These are phyloP conservation scores for Teunomyces gatunensis DNA, from an alignment of 805 yeast species.

Conservation along the genomic window DNA sequence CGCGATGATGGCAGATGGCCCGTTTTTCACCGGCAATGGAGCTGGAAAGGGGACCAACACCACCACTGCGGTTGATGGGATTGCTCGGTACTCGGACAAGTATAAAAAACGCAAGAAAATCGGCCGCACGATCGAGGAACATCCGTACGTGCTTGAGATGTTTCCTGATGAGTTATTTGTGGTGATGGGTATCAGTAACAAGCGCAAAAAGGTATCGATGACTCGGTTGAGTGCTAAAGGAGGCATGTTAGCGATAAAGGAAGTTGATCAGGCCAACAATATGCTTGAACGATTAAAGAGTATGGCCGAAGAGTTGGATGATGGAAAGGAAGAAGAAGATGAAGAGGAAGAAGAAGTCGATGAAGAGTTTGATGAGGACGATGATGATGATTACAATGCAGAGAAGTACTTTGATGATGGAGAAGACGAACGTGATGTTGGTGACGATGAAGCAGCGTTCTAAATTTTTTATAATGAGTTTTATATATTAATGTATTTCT, in stretches of 20 bases:
- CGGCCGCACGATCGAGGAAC: slow-evolving; percentile 72
- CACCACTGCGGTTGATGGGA: slow-evolving; percentile 51
- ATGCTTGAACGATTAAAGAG: slow-evolving; percentile 42
- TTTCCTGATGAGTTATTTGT: slow-evolving; percentile 77
- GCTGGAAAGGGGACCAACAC: slow-evolving; percentile 7
- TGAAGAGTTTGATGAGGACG: slow-evolving; percentile 70
- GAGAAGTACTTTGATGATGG: slow-evolving; percentile 76
- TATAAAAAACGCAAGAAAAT: slow-evolving; percentile 69
- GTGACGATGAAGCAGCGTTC: slow-evolving; percentile 71
- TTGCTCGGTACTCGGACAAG: slow-evolving; percentile 78
- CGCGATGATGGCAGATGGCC: slow-evolving; percentile 57
- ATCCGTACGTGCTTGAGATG: slow-evolving; percentile 67
- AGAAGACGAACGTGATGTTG: slow-evolving; percentile 61
- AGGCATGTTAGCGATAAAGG: slow-evolving; percentile 27
- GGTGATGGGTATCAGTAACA: slow-evolving; percentile 63
- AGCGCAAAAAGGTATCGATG: slow-evolving; percentile 48
- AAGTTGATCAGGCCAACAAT: slow-evolving; percentile 35
- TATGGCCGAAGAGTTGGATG: slow-evolving; percentile 46
- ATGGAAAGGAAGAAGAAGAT: slow-evolving; percentile 38
- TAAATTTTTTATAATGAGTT: slow-evolving; percentile 21
- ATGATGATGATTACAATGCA: slow-evolving; percentile 77
- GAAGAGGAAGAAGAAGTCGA: slow-evolving; percentile 54
- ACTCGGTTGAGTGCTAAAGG: slow-evolving; percentile 38
- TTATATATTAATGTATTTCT: too few relatives aligned
- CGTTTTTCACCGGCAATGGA: slow-evolving; percentile 60